Conservation (phyloP, 345 rosid genomes). For the Eucalyptus sp. region DNA sequence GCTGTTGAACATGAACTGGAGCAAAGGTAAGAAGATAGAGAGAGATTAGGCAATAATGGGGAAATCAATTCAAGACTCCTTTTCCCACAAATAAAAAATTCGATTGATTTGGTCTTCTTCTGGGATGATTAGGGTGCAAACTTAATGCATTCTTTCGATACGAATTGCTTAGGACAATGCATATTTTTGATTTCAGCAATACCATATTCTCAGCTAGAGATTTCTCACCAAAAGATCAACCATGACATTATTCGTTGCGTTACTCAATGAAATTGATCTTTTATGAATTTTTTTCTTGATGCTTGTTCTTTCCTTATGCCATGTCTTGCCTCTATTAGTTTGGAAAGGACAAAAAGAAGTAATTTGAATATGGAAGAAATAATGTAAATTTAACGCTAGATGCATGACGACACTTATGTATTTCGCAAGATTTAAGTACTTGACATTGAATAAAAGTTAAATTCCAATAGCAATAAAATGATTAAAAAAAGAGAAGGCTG, state of each 20-base stretch:
- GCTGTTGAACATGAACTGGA: conserved; percentile 33
- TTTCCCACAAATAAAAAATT: not conserved
- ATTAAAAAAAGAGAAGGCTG: not conserved
- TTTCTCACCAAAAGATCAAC: not conserved
- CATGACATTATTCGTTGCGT: not conserved
- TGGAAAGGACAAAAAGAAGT: not conserved
- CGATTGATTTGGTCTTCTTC: not conserved
- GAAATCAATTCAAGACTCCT: not conserved
- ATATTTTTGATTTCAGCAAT: not conserved
- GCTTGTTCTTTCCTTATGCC: not conserved
- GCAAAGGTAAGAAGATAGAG: not conserved
- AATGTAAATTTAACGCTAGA: not conserved
- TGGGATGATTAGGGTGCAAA: not conserved
- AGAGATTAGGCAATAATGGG: not conserved
- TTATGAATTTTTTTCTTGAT: not conserved
- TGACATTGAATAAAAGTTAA: not conserved
- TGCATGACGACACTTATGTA: not conserved
- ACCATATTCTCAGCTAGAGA: not conserved
- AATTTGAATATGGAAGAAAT: not conserved
- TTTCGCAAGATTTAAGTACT: not conserved
- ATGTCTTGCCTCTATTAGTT: not conserved
- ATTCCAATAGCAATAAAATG: not conserved
- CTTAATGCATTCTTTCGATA: not conserved
- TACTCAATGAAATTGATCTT: not conserved
- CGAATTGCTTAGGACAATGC: not conserved